These are phyloP conservation scores for Aeschynomene evenia DNA, from an alignment of 306 rosid genomes.

Conservation along the genomic window DNA sequence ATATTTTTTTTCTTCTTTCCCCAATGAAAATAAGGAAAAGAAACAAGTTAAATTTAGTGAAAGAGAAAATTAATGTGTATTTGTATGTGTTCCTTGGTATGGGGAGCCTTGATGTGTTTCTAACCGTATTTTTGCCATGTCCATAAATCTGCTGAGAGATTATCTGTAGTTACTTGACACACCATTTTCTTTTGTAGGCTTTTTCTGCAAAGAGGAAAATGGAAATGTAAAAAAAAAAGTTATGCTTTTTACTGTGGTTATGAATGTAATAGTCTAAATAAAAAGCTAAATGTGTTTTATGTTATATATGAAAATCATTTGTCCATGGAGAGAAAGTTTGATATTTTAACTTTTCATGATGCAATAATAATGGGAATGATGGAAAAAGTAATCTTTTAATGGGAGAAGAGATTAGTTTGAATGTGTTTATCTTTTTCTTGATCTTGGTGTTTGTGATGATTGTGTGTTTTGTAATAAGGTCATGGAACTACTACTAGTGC, in stretches of 20 bases:
- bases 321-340: background rate
- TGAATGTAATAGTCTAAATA: background rate
- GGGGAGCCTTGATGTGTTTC: constrained; percentile 85
- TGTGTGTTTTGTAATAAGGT: constrained; percentile 26
- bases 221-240: background rate
- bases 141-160: constrained; percentile 70
- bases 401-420: background rate
- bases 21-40: too few relatives aligned
- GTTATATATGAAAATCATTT: background rate
- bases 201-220: constrained; percentile 55
- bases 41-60: too few relatives aligned
- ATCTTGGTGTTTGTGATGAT: constrained; percentile 29
- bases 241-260: background rate
- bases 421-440: constrained; percentile 52
- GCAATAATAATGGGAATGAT: background rate
- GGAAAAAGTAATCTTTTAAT: background rate
- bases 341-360: background rate
- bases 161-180: constrained; percentile 50
- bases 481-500: constrained; percentile 11
- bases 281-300: too few relatives aligned
- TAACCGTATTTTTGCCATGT: constrained; percentile 87
- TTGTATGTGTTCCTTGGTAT: constrained; percentile 54
- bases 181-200: constrained; percentile 50
- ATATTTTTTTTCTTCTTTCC: too few relatives aligned
- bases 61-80: background rate